Percentiles rank a stretch among this genome's conserved stretches.
Evolutionary conservation across 352 stramenopile species (phyloP).

Genomic region (Phytophthora parvispora): DNA sequence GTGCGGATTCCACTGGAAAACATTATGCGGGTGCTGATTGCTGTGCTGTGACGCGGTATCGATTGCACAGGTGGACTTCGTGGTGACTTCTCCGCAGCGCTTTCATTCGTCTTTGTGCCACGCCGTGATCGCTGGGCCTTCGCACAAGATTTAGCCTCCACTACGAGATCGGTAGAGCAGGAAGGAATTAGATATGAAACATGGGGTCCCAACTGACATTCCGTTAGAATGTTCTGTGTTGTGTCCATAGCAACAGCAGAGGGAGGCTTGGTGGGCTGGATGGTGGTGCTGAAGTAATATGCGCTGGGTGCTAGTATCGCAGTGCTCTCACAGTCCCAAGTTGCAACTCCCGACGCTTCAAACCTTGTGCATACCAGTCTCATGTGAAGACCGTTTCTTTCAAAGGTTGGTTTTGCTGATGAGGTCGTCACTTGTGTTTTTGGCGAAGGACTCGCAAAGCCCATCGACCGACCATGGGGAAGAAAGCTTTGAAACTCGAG

Average conservation of each 20-base stretch:
- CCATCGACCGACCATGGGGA: constrained; percentile 19
- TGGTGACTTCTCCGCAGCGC: constrained; percentile 58
- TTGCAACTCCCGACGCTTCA: constrained; percentile 27
- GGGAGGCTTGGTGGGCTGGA: too few relatives aligned
- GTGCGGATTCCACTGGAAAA: neutral
- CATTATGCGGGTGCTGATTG: constrained; percentile 1
- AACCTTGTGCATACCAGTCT: neutral
- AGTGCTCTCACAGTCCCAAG: constrained; percentile 22
- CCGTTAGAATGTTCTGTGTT: neutral
- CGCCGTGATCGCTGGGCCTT: constrained; percentile 40
- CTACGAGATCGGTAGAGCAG: neutral
- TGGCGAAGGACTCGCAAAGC: neutral
- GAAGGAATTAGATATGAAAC: constrained; percentile 10
- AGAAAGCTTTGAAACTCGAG: constrained; percentile 21
- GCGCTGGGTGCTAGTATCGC: neutral
- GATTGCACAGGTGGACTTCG: constrained; percentile 72
- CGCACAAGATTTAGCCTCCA: constrained; percentile 20
- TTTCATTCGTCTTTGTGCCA: constrained; percentile 75
- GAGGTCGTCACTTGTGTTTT: constrained; percentile 12
- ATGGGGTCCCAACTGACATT: constrained; percentile 15
- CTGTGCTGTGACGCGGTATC: constrained; percentile 4
- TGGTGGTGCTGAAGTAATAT: too few relatives aligned
- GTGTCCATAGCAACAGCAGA: neutral
- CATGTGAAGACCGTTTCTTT: constrained; percentile 11
- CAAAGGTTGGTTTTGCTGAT: constrained; percentile 16